Conservation (phyloP, 208 protist genomes). For the Kentomonas sorsogonicus region DNA sequence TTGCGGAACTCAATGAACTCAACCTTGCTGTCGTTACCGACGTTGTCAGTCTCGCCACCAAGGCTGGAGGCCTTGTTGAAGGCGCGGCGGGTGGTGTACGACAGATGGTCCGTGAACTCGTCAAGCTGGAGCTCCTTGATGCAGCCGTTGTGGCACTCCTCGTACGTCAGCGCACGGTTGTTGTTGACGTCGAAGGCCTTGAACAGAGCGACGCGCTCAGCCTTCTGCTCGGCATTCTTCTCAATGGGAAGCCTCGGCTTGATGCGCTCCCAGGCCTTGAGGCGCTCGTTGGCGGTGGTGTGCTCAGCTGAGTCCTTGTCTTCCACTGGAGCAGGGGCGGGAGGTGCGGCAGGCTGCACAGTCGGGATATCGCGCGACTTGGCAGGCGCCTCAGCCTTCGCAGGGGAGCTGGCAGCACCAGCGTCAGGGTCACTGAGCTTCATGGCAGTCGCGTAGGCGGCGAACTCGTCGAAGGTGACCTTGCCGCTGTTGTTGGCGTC, state of each 20-base stretch:
- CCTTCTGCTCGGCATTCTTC: conserved; percentile 36
- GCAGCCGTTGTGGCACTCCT: conserved; percentile 51
- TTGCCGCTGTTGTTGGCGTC: conserved; percentile 59
- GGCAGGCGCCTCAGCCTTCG: too few species aligned
- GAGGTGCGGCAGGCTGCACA: too few species aligned
- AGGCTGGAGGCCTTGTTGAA: conserved; percentile 12
- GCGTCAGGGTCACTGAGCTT: conserved; percentile 51
- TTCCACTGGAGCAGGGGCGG: too few species aligned
- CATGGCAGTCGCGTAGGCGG: conserved; percentile 38
- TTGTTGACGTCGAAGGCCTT: conserved; percentile 58
- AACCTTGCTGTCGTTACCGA: too few species aligned
- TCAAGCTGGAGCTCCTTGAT: conserved; percentile 46
- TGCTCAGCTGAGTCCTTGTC: too few species aligned
- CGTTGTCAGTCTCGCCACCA: background rate
- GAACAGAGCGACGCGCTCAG: conserved; percentile 54
- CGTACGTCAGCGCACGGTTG: conserved; percentile 46
- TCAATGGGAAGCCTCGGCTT: conserved; percentile 20
- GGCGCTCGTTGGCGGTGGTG: conserved; percentile 26
- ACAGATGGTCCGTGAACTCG: conserved; percentile 58
- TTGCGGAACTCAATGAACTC: too few species aligned
- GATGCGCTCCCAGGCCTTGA: conserved; percentile 38
- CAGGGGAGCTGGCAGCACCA: conserved; percentile 33
- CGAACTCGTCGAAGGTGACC: conserved; percentile 81
- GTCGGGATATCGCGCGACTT: too few species aligned
- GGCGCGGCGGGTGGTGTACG: background rate